Evolutionary conservation across 2,329 filamentous ascomycete species (phyloP).

Genomic region (Taxawa tesnikishii): DNA sequence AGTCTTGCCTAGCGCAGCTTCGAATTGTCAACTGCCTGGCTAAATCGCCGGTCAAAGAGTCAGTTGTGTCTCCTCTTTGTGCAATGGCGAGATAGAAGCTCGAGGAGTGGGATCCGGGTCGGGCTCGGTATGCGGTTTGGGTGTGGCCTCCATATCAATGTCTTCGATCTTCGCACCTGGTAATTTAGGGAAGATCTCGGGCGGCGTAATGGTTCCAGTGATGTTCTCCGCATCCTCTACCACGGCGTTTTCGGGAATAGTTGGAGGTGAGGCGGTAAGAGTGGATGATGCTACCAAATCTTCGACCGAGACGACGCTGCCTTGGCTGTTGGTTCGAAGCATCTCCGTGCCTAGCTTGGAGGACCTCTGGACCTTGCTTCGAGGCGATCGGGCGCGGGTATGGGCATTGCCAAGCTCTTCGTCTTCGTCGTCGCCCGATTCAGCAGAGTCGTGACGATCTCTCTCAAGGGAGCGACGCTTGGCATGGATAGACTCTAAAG

Average conservation of each 20-base stretch:
- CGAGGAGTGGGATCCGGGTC: slow-evolving; percentile 12
- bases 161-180: slow-evolving; percentile 31
- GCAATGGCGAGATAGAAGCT: slow-evolving; percentile 14
- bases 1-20: no score
- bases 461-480: slow-evolving; percentile 68
- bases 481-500: slow-evolving; percentile 59
- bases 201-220: slow-evolving; percentile 33
- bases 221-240: slow-evolving; percentile 12
- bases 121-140: slow-evolving; percentile 17
- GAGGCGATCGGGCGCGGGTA: slow-evolving; percentile 38
- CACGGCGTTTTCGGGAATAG: not conserved
- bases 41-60: no score
- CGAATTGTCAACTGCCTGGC: no score
- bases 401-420: slow-evolving; percentile 63
- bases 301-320: slow-evolving; percentile 50
- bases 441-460: slow-evolving; percentile 54
- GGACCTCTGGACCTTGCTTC: slow-evolving; percentile 49
- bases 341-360: slow-evolving; percentile 93
- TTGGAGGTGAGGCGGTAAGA: not conserved
- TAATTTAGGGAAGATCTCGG: slow-evolving; percentile 34
- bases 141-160: slow-evolving; percentile 26
- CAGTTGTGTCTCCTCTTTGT: no score
- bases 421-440: slow-evolving; percentile 90
- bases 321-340: slow-evolving; percentile 93
- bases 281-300: slow-evolving; percentile 19